Conservation (phyloP, 2,329 filamentous ascomycete genomes). For the Lachnellula hyalina region DNA sequence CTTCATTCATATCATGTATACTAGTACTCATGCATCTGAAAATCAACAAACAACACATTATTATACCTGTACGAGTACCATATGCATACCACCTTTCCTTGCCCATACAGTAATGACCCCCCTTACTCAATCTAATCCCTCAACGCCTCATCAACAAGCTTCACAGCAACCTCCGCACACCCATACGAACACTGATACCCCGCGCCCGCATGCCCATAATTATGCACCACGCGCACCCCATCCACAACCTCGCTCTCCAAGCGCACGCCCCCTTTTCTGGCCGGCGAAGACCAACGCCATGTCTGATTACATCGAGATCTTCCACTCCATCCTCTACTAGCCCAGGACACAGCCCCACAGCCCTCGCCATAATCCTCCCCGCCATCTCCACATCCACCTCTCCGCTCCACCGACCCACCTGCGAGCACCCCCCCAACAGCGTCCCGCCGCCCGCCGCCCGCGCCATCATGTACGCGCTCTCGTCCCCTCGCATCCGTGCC, state of each 20-base stretch:
- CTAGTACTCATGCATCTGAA: too few relatives aligned
- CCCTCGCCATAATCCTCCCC: constrained; percentile 61
- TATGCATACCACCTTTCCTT: not conserved
- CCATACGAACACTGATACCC: constrained; percentile 64
- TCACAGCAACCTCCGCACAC: constrained; percentile 60
- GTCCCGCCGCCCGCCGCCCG: constrained; percentile 62
- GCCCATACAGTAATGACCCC: not conserved
- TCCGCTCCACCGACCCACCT: constrained; percentile 59
- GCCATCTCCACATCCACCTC: constrained; percentile 59
- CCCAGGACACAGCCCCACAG: constrained; percentile 50
- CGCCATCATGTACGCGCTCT: constrained; percentile 63
- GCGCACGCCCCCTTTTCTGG: constrained; percentile 54
- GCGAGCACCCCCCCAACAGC: constrained; percentile 61
- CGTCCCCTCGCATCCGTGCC: constrained; percentile 61
- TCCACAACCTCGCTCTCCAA: constrained; percentile 57
- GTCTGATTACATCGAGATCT: constrained; percentile 57
- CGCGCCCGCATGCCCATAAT: constrained; percentile 57
- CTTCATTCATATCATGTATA: too few relatives aligned
- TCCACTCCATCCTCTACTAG: constrained; percentile 57
- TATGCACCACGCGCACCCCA: constrained; percentile 49
- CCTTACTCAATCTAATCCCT: not conserved
- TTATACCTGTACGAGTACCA: not conserved
- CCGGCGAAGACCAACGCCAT: constrained; percentile 63
- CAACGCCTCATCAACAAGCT: constrained; percentile 54
- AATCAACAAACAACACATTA: too few relatives aligned